Evolutionary conservation across 23 red algal genomes (phyloP), one percentile per base, ranked within the genome.

Genomic region (Rhodosorus marinus): DNA sequence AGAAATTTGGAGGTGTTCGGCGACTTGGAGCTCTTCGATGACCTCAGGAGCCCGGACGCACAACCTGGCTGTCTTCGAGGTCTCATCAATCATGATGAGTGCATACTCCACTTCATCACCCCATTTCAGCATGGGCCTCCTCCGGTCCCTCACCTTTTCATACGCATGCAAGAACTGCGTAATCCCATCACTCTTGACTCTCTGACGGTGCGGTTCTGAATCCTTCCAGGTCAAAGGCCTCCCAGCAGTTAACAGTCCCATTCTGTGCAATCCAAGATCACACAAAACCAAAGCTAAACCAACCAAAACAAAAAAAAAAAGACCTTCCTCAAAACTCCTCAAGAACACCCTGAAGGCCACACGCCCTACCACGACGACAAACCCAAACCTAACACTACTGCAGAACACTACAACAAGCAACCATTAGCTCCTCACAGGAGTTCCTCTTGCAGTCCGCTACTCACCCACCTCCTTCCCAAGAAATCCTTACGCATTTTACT

Each of bases 51-150:
- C 79, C n/a, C 78, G 73, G 0, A 98, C 49, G 20, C 60, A 74
- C 20, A 98, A 65, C 11, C 38, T 11, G 11, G 38, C 38, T 43
- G 38, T 11, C 38, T 17, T 17, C 11, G 11, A 11, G 11, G 38
- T 17, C 17, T 11, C 38, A 17, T 11, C 38, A 11, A 43, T 17
- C 11, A 11, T 17, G 11, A 11, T 11, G 11, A 11, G 38, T 17
- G 38, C 38, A 49, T 98, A 98, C 51, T 98, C 90, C 23, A 98
- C 70, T 57, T 98, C 90, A 54, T 98, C 90, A 51, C 90, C 90
- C 90, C 90, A 98, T 35, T 76, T 80, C 20, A 98, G 34, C 14
- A 75, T 70, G 27, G 80, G 62, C 19, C 66, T 48, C 35, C 60
- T 54, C 34, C 76, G 66, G 35, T 72, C 26, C 23, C 50, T 56